These are phyloP conservation scores for Jatropha podagrica DNA, from an alignment of 441 rosid genomes.

Conservation along the genomic window DNA sequence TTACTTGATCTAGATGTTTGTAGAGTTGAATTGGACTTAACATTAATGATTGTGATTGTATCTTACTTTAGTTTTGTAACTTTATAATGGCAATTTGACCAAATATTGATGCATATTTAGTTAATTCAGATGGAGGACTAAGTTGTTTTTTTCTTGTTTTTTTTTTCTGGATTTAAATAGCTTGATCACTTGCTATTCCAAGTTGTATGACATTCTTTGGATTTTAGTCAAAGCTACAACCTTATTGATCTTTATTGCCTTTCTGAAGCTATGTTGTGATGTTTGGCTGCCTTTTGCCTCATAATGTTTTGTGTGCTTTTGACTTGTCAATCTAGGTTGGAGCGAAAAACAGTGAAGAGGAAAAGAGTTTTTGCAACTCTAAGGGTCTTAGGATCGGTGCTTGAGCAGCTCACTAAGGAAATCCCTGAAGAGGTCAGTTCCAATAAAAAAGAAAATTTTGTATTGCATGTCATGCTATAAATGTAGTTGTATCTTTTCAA, in stretches of 20 bases:
- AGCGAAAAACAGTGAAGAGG: conserved; percentile 78
- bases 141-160: neutral
- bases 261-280: neutral
- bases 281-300: neutral
- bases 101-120: neutral
- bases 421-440: conserved; percentile 85
- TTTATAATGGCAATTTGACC: neutral
- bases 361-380: conserved; percentile 84
- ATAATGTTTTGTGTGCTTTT: conserved; percentile 13
- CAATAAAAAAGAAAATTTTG: conserved; percentile 15
- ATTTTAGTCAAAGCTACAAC: neutral
- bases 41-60: neutral
- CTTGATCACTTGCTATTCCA: neutral
- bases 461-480: neutral
- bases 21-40: neutral
- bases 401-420: conserved; percentile 77
- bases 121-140: neutral
- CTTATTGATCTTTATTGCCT: neutral
- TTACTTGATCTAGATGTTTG: neutral
- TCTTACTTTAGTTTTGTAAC: neutral
- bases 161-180: neutral
- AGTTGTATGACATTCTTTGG: neutral
- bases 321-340: conserved; percentile 57
- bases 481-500: neutral
- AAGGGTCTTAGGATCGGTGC: conserved; percentile 80